Evolutionary conservation across 192 early-diverging fungal species (phyloP).

Genomic region (Mortierella claussenii): DNA sequence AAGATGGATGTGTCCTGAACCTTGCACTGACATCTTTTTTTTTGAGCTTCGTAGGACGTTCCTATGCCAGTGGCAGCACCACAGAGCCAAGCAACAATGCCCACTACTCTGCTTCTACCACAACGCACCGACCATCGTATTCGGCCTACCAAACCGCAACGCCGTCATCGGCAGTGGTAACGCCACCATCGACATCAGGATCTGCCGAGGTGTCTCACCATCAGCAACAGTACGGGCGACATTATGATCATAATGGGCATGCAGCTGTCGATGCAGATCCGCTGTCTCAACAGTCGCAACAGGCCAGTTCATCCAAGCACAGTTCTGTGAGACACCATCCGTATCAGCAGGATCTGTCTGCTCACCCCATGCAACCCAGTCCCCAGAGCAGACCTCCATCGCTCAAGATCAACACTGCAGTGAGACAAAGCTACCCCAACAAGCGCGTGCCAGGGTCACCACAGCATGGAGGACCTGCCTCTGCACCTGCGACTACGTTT

Average conservation of each 20-base stretch:
- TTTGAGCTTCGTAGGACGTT: background rate
- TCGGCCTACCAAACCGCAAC: slow-evolving; percentile 1
- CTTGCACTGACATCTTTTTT: background rate
- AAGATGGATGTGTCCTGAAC: too few relatives aligned
- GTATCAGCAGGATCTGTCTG: slow-evolving; percentile 12
- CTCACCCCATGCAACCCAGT: slow-evolving; percentile 4
- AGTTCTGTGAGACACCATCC: slow-evolving; percentile 9
- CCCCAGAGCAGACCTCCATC: slow-evolving; percentile 24
- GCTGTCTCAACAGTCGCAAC: background rate
- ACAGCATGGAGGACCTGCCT: slow-evolving; percentile 4
- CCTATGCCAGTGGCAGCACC: background rate
- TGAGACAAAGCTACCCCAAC: slow-evolving; percentile 16
- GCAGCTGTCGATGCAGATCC: background rate
- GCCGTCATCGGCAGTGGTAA: too few relatives aligned
- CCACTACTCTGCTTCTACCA: background rate
- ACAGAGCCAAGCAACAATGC: background rate
- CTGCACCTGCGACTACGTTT: background rate
- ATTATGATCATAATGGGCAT: slow-evolving; percentile 1
- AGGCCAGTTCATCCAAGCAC: background rate
- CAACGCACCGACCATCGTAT: background rate
- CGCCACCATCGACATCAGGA: too few relatives aligned
- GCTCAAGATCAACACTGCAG: slow-evolving; percentile 34
- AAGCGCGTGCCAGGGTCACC: slow-evolving; percentile 14
- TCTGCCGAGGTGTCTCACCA: background rate
- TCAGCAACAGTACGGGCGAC: slow-evolving; percentile 3